Evolutionary conservation across 2,329 filamentous ascomycete species (phyloP), one percentile per base, ranked within the genome.

Genomic region (Dothideomycetes sp.): DNA sequence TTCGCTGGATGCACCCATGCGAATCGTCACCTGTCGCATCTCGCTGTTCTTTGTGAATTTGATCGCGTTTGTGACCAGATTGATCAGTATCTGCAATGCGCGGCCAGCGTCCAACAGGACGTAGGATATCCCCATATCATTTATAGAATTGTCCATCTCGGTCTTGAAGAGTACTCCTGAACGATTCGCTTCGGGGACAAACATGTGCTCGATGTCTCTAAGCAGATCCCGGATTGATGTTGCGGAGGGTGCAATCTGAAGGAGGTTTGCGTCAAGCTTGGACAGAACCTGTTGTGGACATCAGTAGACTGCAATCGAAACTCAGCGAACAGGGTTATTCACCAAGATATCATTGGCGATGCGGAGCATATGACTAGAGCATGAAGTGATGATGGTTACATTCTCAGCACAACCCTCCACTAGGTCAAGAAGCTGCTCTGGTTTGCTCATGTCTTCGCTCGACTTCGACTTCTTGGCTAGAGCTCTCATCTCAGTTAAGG

Each of bases 351-450:
- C n/a, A n/a, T n/a, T n/a, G n/a, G n/a, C n/a, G n/a, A n/a, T n/a
- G n/a, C n/a, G n/a, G n/a, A n/a, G n/a, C n/a, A n/a, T n/a, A n/a
- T n/a, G n/a, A n/a, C n/a, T n/a, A n/a, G n/a, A n/a, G 45, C 66
- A 69, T 27, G 64, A 56, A 22, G 64, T 56, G 41, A 69, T 66
- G 19, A 63, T 65, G 32, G 63, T 57, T 11, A 58, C 57, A 12
- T 58, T 54, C 11, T 58, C 52, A 8, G 54, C 39, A 19, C 55
- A 56, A 22, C 55, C 54, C 10, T 55, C 47, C 34, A 50, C 56
- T 2, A 50, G 45, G 12, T 45, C 37, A 8, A n/a, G n/a, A n/a
- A n/a, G n/a, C n/a, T 52, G 51, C 3, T 58, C 45, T 3, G 53
- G 38, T 18, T 45, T 37, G 14, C 51, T 42, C 31, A 51, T 45